Evolutionary conservation across 768 basidiomycete genomes (phyloP).

Genomic region (Boletus eberwhitei): DNA sequence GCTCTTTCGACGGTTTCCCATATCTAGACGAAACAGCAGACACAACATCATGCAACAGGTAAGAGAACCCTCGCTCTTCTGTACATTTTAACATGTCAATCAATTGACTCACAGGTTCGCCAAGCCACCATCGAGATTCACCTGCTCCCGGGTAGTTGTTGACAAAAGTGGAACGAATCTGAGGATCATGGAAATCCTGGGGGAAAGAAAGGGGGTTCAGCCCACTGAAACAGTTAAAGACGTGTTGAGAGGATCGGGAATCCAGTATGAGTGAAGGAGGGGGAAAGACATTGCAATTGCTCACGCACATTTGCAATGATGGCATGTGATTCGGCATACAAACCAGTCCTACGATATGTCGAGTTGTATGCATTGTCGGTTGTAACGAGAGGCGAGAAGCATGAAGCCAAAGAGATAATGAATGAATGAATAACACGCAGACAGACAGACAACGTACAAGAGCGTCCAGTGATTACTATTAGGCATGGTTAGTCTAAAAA

Average conservation of each 20-base stretch:
- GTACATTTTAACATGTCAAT: background rate
- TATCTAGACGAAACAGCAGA: slow-evolving; percentile 45
- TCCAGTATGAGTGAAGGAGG: background rate
- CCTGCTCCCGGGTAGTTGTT: slow-evolving; percentile 57
- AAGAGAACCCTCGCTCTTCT: background rate
- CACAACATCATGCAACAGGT: background rate
- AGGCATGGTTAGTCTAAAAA: background rate
- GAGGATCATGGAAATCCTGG: slow-evolving; percentile 85
- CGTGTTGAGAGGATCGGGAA: background rate
- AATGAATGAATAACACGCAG: background rate
- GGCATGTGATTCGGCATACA: slow-evolving; percentile 83
- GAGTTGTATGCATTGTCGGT: background rate
- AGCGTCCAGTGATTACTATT: slow-evolving; percentile 83
- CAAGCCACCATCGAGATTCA: slow-evolving; percentile 78
- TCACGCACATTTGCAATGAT: slow-evolving; percentile 75
- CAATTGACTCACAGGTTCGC: slow-evolving; percentile 65
- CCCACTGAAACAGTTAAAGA: background rate
- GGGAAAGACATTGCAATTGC: background rate
- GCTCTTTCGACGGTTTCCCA: slow-evolving; percentile 83
- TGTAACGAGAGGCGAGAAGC: too few relatives aligned
- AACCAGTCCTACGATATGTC: slow-evolving; percentile 61
- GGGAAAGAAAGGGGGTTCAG: background rate
- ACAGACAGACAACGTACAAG: slow-evolving; percentile 44
- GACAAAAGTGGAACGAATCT: slow-evolving; percentile 53
- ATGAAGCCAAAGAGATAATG: background rate